Evolutionary conservation across 257 asterid genomes (phyloP).

Genomic region (Linaria vulgaris): DNA sequence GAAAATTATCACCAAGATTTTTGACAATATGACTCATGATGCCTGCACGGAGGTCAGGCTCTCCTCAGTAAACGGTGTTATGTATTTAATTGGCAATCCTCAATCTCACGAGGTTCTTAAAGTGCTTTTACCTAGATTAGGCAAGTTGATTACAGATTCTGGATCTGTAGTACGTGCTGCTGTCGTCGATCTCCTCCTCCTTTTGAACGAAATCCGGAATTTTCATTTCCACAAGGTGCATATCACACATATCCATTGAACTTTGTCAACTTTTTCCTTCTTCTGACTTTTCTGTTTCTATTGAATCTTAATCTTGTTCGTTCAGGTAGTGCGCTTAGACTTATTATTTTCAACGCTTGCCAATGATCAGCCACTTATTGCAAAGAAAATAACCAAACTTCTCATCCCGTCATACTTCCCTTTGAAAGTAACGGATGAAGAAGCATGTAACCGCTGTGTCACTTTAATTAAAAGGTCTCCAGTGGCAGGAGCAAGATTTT

Average conservation of each 20-base stretch:
- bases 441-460: constrained; percentile 85
- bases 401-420: constrained; percentile 94
- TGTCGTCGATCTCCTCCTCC: constrained; percentile 80
- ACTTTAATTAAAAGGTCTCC: constrained; percentile 84
- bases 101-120: constrained; percentile 95
- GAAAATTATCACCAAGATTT: constrained; percentile 63
- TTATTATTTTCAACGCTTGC: constrained; percentile 66
- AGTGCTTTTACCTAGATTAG: constrained; percentile 88
- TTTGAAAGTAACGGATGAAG: constrained; percentile 61
- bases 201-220: constrained; percentile 56
- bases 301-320: constrained; percentile 21
- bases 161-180: constrained; percentile 70
- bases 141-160: constrained; percentile 66
- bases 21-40: constrained; percentile 71
- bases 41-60: constrained; percentile 79
- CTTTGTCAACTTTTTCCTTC: constrained; percentile 5
- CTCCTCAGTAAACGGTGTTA: constrained; percentile 79
- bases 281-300: constrained; percentile 23
- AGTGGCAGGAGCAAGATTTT: constrained; percentile 84
- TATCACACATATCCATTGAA: constrained; percentile 17
- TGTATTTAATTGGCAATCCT: constrained; percentile 87
- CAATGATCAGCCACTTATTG: constrained; percentile 72
- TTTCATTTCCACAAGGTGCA: constrained; percentile 90
- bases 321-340: constrained; percentile 77
- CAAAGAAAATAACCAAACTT: constrained; percentile 82